These are phyloP conservation scores for Phaeotremella fagi DNA, from an alignment of 768 basidiomycete species.

Conservation along the genomic window DNA sequence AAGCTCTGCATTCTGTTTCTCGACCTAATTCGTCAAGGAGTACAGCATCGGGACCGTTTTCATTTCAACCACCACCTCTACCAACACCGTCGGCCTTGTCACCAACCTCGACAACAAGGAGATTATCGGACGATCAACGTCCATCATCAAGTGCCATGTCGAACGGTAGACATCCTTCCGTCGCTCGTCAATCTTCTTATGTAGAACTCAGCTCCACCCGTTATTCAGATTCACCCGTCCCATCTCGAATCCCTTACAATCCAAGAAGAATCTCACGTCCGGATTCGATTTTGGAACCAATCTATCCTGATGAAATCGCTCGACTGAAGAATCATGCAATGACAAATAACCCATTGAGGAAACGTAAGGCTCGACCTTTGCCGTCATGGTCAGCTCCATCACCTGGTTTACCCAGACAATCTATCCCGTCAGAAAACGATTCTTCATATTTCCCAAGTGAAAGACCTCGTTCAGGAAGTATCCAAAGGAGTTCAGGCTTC, in stretches of 20 bases:
- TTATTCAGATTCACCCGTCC: conserved; percentile 27
- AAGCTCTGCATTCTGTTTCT: conserved; percentile 11
- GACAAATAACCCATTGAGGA: conserved; percentile 37
- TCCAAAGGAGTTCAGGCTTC: conserved; percentile 10
- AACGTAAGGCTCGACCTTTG: conserved; percentile 13
- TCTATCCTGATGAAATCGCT: conserved; percentile 25
- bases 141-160: conserved; percentile 2
- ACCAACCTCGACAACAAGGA: conserved; percentile 1
- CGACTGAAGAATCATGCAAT: conserved; percentile 8
- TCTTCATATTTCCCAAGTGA: conserved; percentile 36
- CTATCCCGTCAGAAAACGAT: conserved; percentile 22
- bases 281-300: conserved; percentile 17
- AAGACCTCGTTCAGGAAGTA: conserved; percentile 5
- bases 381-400: conserved; percentile 37
- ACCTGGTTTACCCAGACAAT: conserved; percentile 10
- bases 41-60: conserved; percentile 9
- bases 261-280: conserved; percentile 22
- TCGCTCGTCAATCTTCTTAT: conserved; percentile 10
- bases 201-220: conserved; percentile 5
- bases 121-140: conserved; percentile 7
- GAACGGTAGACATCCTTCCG: not conserved
- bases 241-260: conserved; percentile 18
- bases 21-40: conserved; percentile 24
- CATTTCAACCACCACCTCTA: conserved; percentile 13
- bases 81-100: not conserved